Conservation (phyloP, 106 monocot species). For the Vanilla planifolia region DNA sequence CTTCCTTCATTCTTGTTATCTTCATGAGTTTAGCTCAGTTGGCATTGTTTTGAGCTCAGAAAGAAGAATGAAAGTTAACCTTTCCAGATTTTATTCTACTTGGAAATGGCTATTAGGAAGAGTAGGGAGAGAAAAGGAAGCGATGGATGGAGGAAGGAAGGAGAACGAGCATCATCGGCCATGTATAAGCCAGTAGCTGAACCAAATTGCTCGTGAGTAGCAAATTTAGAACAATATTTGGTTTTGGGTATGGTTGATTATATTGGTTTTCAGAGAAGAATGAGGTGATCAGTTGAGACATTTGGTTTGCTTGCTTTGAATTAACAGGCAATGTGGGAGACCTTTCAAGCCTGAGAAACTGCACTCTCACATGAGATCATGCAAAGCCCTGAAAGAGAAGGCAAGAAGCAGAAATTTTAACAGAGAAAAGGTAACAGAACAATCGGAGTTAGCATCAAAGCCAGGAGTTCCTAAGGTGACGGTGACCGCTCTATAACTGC, state of each 20-base stretch:
- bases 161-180: not conserved
- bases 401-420: not conserved
- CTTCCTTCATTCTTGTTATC: not conserved
- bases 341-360: conserved; percentile 11
- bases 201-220: conserved; percentile 10
- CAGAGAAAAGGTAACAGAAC: not conserved
- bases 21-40: too few relatives aligned
- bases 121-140: not conserved
- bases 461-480: conserved; percentile 1
- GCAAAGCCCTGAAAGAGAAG: conserved; percentile 1
- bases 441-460: not conserved
- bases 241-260: not conserved
- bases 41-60: too few relatives aligned
- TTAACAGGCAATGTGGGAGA: conserved; percentile 9
- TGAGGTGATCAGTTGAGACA: not conserved
- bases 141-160: not conserved
- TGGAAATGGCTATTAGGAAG: not conserved
- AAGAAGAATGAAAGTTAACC: too few relatives aligned
- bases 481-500: conserved; percentile 2
- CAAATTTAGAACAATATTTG: not conserved
- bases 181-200: not conserved
- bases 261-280: not conserved
- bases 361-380: conserved; percentile 5
- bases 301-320: not conserved
- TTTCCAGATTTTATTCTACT: too few relatives aligned